Base-by-base conservation (phyloP, 179 eudicot genomes). In the Vitellaria paradoxa region DNA sequence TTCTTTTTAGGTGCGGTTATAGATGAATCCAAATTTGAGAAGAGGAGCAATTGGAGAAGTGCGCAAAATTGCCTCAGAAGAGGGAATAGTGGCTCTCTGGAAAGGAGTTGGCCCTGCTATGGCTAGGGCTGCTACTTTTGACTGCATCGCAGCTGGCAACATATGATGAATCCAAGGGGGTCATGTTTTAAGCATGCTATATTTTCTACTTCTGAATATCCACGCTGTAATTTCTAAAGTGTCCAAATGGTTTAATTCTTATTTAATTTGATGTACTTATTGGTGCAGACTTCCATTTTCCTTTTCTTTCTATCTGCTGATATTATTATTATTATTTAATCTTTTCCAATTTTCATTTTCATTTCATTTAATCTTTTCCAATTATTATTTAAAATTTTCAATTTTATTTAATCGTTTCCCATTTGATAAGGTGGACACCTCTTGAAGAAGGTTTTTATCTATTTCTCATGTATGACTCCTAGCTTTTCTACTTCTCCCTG, bases 101-200 rank as follows among this genome's bases (percentile, higher is more conserved):
- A 94, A 93, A 78, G 98, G 97, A 60, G 94, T 89, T 75, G 93
- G 98, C 45, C 98, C 98, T 62, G 97, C 97, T 62, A 94, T 91
- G 96, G 84, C 85, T 52, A 83, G 98, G 78, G 98, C 98, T 80
- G 96, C 90, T 73, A 80, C 96, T n/a, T 78, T 87, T 94, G 85
- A 94, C 97, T 72, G 93, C 98, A 81, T 93, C 98, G 26, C 97
- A 94, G 82, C 76, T 94, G 56, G 94, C 94, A 75, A 91, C 98
- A 65, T 94, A 94, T 80, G 98, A 94, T 86, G 98, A 94, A 88
- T 82, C 96, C 68, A 94, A 94, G 89, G 93, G 45, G 92, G 98
- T 93, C 77, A 82, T 85, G 73, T 64, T 78, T 79, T 79, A 76
- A 72, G 75, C 76, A 71, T 69, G 70, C 79, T 77, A 55, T 78